Base-by-base conservation (phyloP, 768 basidiomycete species). In the Cubamyces lactineus region DNA sequence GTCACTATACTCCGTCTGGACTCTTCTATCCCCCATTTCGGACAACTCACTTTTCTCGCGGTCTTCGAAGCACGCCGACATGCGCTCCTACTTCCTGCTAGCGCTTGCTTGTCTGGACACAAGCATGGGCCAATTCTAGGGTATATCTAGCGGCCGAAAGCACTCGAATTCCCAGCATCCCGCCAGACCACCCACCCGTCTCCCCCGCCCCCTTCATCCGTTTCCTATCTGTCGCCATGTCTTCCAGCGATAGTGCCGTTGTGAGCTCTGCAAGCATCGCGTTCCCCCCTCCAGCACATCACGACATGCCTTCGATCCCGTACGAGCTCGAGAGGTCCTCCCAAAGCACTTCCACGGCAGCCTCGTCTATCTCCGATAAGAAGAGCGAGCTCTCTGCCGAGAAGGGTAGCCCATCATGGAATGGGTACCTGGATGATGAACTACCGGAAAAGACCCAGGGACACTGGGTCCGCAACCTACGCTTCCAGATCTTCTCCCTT, bases 401-500 rank as follows among this genome's bases (percentile, higher is more conserved):
- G 38, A 69, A 71, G 66, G 68, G 65, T 48, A 67, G 59, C 24
- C 46, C 57, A 5, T 42, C 51, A 15, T 84, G 82, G 84, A 74
- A 80, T 15, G 83, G 81, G 8, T 84, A 83, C 70, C 73, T 79
- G 57, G 74, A 83, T 47, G 82, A 82, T 49, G 68, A 69, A 12
- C 64, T 85, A 2, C 83, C 84, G 8, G 73, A 78, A 41, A 84
- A 86, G 70, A 75, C 64, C 5, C 78, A 84, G 57, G 73, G 77
- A 5, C 78, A 75, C 65, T 58, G 63, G 47, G 19, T 78, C 47
- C 81, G 82, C 40, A 82, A 84, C 66, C 67, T 85, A 38, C 81
- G 84, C 43, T 79, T 83, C 67, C 79, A 79, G 57, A 67, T 84
- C 57, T 82, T 83, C 70, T 76, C 78, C 9, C 73, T 85, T 5